These are phyloP conservation scores for Cladosporium sphaerospermum DNA, from an alignment of 2,329 filamentous ascomycete genomes.

Conservation along the genomic window DNA sequence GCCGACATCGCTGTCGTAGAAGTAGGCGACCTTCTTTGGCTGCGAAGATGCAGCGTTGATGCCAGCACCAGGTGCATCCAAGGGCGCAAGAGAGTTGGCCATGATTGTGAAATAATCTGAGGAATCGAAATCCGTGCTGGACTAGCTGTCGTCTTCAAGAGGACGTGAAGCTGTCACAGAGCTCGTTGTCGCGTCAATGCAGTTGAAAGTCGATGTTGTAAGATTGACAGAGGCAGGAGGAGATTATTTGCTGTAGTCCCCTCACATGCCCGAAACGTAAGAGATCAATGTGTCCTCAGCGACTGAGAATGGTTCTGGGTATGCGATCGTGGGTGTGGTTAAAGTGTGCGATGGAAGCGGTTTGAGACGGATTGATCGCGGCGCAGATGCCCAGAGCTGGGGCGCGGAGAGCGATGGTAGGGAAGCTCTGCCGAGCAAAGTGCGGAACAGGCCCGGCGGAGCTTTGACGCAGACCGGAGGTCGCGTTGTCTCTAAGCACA, in stretches of 20 bases:
- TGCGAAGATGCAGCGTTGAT: slow-evolving; percentile 44
- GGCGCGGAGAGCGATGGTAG: neutral
- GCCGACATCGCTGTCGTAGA: slow-evolving; percentile 96
- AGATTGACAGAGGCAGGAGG: no score
- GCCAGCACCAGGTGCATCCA: slow-evolving; percentile 46
- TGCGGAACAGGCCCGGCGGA: no score
- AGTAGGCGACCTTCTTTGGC: slow-evolving; percentile 88
- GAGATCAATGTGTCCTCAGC: no score
- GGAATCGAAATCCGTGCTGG: no score
- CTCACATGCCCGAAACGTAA: no score
- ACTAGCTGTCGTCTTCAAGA: no score
- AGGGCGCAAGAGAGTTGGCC: slow-evolving; percentile 36
- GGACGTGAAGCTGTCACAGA: no score
- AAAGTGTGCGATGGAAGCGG: neutral
- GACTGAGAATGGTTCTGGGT: no score
- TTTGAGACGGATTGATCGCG: neutral
- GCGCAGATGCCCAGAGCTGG: neutral
- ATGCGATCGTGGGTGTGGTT: neutral
- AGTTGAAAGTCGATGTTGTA: no score
- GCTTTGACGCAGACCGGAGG: neutral
- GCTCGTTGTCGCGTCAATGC: no score
- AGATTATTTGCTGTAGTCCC: no score
- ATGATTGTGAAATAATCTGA: neutral
- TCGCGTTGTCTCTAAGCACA: slow-evolving; percentile 12
- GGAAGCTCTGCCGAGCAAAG: neutral